Base-by-base conservation (phyloP, 306 rosid species). In the Inga laurina region DNA sequence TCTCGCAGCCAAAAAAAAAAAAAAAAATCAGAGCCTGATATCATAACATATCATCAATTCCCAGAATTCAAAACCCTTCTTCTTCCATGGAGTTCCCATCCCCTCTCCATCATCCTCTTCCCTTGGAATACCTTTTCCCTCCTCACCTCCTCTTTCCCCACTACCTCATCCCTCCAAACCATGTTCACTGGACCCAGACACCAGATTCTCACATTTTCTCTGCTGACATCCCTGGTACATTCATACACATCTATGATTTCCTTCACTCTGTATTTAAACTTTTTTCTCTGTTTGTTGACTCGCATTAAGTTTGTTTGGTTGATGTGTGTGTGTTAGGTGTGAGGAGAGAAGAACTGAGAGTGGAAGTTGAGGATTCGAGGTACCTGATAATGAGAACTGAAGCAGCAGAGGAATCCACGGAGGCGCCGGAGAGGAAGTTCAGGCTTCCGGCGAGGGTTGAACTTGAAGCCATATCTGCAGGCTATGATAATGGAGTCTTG, bases 141-240 rank as follows among this genome's bases (percentile, higher is more conserved):
- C 80, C 91, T 34, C 90, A 81, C 77, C 90, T 86, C 74, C 88
- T 90, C 70, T 85, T 84, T 59, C 98, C 93, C 15, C 85, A 86
- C 85, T 78, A 86, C 71, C 16, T 84, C 85, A 82, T 44, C 86
- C 93, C 94, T 10, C 66, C 86, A 82, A 92, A 94, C 90, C 77
- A 91, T 56, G 94, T 94, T 14, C 95, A 85, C 80, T 92, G 98
- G 98, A 84, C 88, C 19, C 88, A 94, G 77, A 92, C 93, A 79
- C 90, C 95, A 16, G 89, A 85, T 0, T 92, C 94, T 75, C 97
- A 94, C 85, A 78, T 89, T 59, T 94, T 92, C 88, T 89, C 95
- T 5, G 95, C 93, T 69, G 89, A 88, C 77, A 88, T 94, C 70
- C 95, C 98, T 1, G 97, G 98, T 90, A 52, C 7, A 19, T 3